Evolutionary conservation across 2,329 filamentous ascomycete genomes (phyloP), one percentile per base, ranked within the genome.

Genomic region (Claviceps sp.): DNA sequence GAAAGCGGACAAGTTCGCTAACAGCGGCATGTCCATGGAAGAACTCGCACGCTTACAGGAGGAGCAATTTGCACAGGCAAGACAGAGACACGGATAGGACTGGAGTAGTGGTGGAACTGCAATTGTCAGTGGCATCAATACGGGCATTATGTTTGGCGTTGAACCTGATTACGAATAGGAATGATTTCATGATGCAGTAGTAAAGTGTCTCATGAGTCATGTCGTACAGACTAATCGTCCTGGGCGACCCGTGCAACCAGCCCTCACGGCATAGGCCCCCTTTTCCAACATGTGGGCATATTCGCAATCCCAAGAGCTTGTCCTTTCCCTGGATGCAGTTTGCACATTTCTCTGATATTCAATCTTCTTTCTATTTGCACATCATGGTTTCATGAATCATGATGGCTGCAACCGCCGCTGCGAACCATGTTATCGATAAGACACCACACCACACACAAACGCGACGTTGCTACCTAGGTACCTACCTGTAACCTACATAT

Each of bases 1-100:
- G 76, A 95, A 96, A 70, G 86, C 90, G 57, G 95, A 90, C 68
- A 97, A 97, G 71, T 89, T 97, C 63, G 91, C 95, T 61, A 86
- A 93, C 65, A 95, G 89, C 64, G 91, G 91, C 50, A 78, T 97
- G 71, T 86, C 86, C 0, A 83, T 95, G 64, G 93, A 96, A 60
- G 86, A 98, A 67, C 76, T 98, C 47, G 80, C 93, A 52, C 79
- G 84, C 47, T 80, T 95, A 62, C 93, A 98, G 66, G 85, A 93
- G 66, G 89, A 95, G 66, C 80, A 96, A 59, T 97, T 98, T 68
- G 83, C 86, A 44, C 83, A 82, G 53, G 90, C 89, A 6, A 62
- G 68, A 53, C 54, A 68, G 57, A 65, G 68, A 50, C 68, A 70
- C 52, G 57, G 52, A 37, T 55, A 46, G 54, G 47, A 36, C 4